Evolutionary conservation across 202 grass and related monocot species (phyloP).

Genomic region (Cymbopogon flexuosus): DNA sequence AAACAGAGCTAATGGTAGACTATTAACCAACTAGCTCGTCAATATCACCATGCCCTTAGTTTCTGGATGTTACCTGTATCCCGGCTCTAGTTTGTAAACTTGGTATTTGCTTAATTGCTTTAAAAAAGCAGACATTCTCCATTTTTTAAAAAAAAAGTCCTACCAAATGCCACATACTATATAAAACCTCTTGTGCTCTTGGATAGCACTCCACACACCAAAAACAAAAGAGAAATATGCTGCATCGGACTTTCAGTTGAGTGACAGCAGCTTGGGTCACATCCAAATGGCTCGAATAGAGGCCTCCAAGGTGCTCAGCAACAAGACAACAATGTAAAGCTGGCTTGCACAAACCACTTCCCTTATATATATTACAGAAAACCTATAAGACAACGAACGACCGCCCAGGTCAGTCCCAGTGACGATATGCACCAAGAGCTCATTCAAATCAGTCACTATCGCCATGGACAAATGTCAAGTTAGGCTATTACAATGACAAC

Average conservation of each 20-base stretch:
- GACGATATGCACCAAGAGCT: not conserved
- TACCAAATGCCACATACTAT: too few relatives aligned
- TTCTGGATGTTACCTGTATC: too few relatives aligned
- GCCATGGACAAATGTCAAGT: conserved; percentile 2
- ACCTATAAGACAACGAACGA: not conserved
- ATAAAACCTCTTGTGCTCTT: not conserved
- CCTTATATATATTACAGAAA: not conserved
- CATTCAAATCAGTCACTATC: conserved; percentile 28
- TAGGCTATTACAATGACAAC: conserved; percentile 31
- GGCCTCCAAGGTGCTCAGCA: not conserved
- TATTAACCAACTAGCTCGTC: too few relatives aligned
- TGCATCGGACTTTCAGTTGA: not conserved
- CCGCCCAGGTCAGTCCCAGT: not conserved
- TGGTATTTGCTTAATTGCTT: too few relatives aligned
- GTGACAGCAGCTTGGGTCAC: not conserved
- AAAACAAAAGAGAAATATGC: not conserved
- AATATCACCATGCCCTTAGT: too few relatives aligned
- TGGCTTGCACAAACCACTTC: not conserved
- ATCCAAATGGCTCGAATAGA: not conserved
- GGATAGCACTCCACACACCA: not conserved
- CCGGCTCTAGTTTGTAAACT: not conserved
- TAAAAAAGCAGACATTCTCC: too few relatives aligned
- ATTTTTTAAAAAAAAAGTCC: too few relatives aligned
- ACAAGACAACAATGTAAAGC: conserved; percentile 1
- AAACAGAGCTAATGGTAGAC: too few relatives aligned